Conservation (phyloP, 768 basidiomycete species). For the Sarcomyxa edulis region DNA sequence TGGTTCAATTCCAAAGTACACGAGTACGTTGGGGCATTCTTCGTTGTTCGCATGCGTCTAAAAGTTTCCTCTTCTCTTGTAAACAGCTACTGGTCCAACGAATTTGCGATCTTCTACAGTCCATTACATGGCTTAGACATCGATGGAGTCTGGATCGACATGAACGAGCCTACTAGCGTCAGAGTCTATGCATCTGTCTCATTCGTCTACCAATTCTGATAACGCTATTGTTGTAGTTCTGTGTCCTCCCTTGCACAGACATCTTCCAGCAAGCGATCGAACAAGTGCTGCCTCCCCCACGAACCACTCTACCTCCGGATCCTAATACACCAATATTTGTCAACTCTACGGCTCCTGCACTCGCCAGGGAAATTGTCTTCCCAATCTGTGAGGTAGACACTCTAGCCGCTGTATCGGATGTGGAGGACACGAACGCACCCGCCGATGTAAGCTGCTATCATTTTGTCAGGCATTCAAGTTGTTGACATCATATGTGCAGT, state of each 20-base stretch:
- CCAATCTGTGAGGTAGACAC: too few relatives aligned
- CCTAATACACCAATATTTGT: slow-evolving; percentile 52
- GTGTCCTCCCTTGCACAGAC: slow-evolving; percentile 53
- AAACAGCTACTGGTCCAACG: slow-evolving; percentile 61
- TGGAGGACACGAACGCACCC: too few relatives aligned
- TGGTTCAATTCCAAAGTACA: slow-evolving; percentile 56
- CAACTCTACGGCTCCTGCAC: slow-evolving; percentile 8
- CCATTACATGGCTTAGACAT: slow-evolving; percentile 53
- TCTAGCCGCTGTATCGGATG: too few relatives aligned
- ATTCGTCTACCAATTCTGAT: too few relatives aligned
- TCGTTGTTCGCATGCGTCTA: too few relatives aligned
- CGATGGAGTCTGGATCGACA: slow-evolving; percentile 72
- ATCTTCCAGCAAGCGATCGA: slow-evolving; percentile 52
- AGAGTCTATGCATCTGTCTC: too few relatives aligned
- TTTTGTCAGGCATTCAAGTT: too few relatives aligned
- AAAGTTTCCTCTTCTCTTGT: not conserved
- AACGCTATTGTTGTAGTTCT: too few relatives aligned
- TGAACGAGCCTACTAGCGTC: slow-evolving; percentile 67
- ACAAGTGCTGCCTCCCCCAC: slow-evolving; percentile 49
- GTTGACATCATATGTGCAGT: too few relatives aligned
- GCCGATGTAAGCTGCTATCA: too few relatives aligned
- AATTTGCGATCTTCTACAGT: slow-evolving; percentile 53
- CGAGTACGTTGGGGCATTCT: too few relatives aligned
- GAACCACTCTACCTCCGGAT: slow-evolving; percentile 43
- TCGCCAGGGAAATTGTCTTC: slow-evolving; percentile 13